Conservation (phyloP, 177 flowering plant genomes). For the Vitis hybrid region DNA sequence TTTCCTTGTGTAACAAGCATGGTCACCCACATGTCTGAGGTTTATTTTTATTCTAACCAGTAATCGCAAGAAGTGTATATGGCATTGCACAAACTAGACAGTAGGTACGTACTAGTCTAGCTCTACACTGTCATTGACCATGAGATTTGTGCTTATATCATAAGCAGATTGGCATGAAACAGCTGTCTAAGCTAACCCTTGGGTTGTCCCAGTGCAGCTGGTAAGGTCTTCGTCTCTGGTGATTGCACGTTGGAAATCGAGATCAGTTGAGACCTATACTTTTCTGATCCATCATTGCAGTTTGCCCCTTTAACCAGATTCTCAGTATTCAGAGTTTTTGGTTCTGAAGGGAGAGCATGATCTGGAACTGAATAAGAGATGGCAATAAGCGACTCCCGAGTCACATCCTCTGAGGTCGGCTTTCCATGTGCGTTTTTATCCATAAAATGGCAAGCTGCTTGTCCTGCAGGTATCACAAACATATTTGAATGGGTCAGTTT, state of each 20-base stretch:
- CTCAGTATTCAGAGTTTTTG: conserved; percentile 17
- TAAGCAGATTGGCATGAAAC: too few species aligned
- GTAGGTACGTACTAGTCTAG: too few species aligned
- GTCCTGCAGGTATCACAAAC: conserved; percentile 1
- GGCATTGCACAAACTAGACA: too few species aligned
- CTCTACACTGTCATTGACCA: too few species aligned
- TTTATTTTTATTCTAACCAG: too few species aligned
- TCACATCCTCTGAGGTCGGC: conserved; percentile 35
- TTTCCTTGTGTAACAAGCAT: too few species aligned
- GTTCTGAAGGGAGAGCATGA: conserved; percentile 16
- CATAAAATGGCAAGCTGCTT: conserved; percentile 31
- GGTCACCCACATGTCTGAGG: too few species aligned
- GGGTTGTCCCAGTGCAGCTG: conserved; percentile 15
- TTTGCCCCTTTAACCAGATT: conserved; percentile 15
- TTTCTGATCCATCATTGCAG: conserved; percentile 25
- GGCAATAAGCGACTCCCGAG: conserved; percentile 67
- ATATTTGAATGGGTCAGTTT: not conserved
- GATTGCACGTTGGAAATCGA: conserved; percentile 49
- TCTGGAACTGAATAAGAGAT: conserved; percentile 42
- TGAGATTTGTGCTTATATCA: too few species aligned
- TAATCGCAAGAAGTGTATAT: too few species aligned
- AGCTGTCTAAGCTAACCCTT: conserved; percentile 19
- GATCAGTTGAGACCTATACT: conserved; percentile 49
- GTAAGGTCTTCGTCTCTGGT: conserved; percentile 29
- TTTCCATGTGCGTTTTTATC: conserved; percentile 34